These are phyloP conservation scores for Phaffomyces antillensis DNA, from an alignment of 805 yeast species.

Conservation along the genomic window DNA sequence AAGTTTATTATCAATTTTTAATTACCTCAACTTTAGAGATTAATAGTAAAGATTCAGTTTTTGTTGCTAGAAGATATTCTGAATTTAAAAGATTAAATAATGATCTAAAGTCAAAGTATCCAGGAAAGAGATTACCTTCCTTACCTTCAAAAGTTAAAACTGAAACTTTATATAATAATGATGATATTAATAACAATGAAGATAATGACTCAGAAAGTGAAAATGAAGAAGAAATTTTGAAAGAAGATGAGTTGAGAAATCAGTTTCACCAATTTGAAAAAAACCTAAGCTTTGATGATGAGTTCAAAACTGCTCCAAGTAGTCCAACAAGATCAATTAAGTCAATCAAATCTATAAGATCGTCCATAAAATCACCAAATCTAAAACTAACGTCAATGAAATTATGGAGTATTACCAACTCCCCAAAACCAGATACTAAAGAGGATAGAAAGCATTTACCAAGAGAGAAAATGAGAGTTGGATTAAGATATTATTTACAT, in stretches of 20 bases:
- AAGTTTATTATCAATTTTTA: constrained; percentile 19
- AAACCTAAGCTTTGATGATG: not conserved
- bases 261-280: constrained; percentile 7
- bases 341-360: not conserved
- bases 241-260: constrained; percentile 17
- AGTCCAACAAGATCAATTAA: not conserved
- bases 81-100: constrained; percentile 58
- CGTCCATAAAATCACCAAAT: not conserved
- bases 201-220: constrained; percentile 17
- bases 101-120: constrained; percentile 47
- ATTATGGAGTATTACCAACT: not conserved
- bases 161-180: constrained; percentile 17
- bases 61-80: constrained; percentile 53
- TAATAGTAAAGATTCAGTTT: constrained; percentile 13
- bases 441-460: constrained; percentile 30
- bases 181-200: constrained; percentile 12
- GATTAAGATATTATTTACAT: constrained; percentile 67
- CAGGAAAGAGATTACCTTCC: constrained; percentile 58
- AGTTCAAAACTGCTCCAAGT: constrained; percentile 1
- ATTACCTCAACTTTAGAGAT: constrained; percentile 17
- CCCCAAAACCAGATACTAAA: not conserved
- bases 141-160: constrained; percentile 50
- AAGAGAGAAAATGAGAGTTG: constrained; percentile 71
- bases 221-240: constrained; percentile 7
- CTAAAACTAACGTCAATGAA: not conserved